phyloP scores from a whole-genome alignment of 2,329 filamentous ascomycete genomes.

The Curvularia lunata region DNA sequence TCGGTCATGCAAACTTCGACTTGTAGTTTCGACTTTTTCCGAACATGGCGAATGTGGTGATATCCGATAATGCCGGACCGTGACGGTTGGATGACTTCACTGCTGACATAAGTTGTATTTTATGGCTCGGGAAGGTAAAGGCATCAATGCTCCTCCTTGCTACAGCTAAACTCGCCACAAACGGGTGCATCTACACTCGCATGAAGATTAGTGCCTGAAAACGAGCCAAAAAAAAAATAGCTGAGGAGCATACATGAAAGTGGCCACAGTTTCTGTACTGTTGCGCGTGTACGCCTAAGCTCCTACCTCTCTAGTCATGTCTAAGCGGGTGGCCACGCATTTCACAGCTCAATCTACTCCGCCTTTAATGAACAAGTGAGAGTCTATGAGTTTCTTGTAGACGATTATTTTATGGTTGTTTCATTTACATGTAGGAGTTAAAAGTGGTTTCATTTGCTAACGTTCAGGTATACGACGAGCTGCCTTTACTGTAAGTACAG shows the following conservation, averaged over 20 bases:
- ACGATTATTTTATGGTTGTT: too few relatives aligned
- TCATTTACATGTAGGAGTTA: too few relatives aligned
- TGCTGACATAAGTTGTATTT: neutral
- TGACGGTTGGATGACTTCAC: neutral
- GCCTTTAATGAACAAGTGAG: neutral
- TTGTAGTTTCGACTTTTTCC: neutral
- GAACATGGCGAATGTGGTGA: neutral
- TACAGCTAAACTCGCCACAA: slow-evolving; percentile 47
- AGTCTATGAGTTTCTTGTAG: neutral
- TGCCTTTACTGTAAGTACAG: neutral
- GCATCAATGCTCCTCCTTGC: neutral
- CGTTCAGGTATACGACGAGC: neutral
- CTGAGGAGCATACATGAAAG: neutral
- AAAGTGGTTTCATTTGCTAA: neutral
- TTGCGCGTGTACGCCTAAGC: neutral
- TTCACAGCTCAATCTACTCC: neutral
- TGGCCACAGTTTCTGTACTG: neutral
- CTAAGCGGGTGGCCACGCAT: neutral
- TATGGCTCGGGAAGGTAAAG: neutral
- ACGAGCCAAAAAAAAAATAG: slow-evolving; percentile 20
- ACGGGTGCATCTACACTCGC: slow-evolving; percentile 1
- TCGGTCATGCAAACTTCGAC: neutral
- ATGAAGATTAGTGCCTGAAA: neutral
- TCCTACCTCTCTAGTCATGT: neutral
- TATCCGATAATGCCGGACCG: neutral